Conservation (phyloP, 495 filamentous ascomycete species). For the Parmelia sp. region DNA sequence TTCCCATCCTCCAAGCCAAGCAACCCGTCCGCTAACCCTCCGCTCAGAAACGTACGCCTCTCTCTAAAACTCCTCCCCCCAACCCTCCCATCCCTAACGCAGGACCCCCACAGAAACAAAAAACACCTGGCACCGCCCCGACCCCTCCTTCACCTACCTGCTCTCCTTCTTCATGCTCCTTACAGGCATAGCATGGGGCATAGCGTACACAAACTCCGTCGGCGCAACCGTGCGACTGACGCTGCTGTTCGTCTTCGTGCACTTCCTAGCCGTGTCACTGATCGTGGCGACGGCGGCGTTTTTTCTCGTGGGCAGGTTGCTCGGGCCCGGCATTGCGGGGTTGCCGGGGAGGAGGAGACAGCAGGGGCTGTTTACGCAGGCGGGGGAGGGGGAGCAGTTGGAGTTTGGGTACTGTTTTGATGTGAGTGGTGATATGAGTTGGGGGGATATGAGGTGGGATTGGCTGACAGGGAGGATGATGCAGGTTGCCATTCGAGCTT, state of each 20-base stretch:
- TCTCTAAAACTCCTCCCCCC: conserved; percentile 2
- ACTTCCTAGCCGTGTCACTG: conserved; percentile 59
- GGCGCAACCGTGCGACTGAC: conserved; percentile 52
- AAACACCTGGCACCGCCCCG: conserved; percentile 70
- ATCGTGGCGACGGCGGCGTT: conserved; percentile 56
- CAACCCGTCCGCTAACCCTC: conserved; percentile 1
- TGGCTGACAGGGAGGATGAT: conserved; percentile 3
- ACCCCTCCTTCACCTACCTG: conserved; percentile 73
- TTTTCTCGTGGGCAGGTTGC: conserved; percentile 56
- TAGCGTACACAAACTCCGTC: conserved; percentile 58
- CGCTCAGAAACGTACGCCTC: conserved; percentile 53
- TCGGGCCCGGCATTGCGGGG: conserved; percentile 51
- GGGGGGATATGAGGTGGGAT: neutral
- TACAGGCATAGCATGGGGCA: conserved; percentile 66
- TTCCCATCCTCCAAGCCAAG: neutral
- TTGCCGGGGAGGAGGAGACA: conserved; percentile 43
- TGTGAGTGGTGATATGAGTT: conserved; percentile 36
- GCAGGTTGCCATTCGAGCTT: conserved; percentile 64
- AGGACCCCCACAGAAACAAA: conserved; percentile 52
- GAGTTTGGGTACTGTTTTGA: conserved; percentile 80
- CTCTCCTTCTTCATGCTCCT: conserved; percentile 68
- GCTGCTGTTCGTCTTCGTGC: conserved; percentile 59
- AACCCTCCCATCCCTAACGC: conserved; percentile 20
- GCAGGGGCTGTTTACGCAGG: conserved; percentile 52
- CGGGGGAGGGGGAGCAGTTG: conserved; percentile 49